Evolutionary conservation across 495 filamentous ascomycete species (phyloP).

Genomic region (Podospora pseudopauciseta): DNA sequence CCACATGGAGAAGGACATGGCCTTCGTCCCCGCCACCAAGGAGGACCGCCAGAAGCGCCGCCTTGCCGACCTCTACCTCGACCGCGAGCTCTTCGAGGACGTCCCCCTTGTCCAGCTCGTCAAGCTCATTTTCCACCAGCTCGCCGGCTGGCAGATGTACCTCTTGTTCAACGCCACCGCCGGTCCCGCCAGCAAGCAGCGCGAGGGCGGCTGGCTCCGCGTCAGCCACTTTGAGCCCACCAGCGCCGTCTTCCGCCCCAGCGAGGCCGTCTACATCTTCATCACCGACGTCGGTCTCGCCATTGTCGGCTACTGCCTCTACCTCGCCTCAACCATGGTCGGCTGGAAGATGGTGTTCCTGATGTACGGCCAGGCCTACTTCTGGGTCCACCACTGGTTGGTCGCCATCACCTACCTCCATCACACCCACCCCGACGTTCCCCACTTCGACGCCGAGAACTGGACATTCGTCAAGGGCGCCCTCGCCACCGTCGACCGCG

Average conservation of each 20-base stretch:
- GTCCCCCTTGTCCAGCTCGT: slow-evolving; percentile 77
- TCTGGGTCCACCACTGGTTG: slow-evolving; percentile 98
- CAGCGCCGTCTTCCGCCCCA: slow-evolving; percentile 86
- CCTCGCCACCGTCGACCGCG: slow-evolving; percentile 81
- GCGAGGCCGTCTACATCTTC: slow-evolving; percentile 77
- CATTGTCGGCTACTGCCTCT: slow-evolving; percentile 48
- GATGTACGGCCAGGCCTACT: slow-evolving; percentile 88
- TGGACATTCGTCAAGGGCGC: slow-evolving; percentile 89
- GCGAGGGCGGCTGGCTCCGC: slow-evolving; percentile 67
- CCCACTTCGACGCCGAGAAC: slow-evolving; percentile 68
- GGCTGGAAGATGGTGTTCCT: slow-evolving; percentile 81
- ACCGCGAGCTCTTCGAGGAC: slow-evolving; percentile 86
- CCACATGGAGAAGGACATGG: slow-evolving; percentile 95
- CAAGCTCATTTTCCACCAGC: slow-evolving; percentile 74
- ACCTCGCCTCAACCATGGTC: slow-evolving; percentile 62
- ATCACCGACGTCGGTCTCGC: slow-evolving; percentile 78
- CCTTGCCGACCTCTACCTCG: slow-evolving; percentile 51
- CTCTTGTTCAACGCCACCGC: slow-evolving; percentile 83
- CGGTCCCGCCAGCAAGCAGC: slow-evolving; percentile 77
- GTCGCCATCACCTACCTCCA: slow-evolving; percentile 86
- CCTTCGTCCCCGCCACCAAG: slow-evolving; percentile 83
- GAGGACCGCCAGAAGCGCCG: slow-evolving; percentile 64
- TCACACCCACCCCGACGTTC: slow-evolving; percentile 78
- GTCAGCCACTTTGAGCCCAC: slow-evolving; percentile 92
- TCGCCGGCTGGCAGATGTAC: slow-evolving; percentile 87